A percentile compares a stretch with the other conserved stretches of the same genome.
phyloP scores from a whole-genome alignment of 208 protist species.

The Wallacemonas sp. region DNA sequence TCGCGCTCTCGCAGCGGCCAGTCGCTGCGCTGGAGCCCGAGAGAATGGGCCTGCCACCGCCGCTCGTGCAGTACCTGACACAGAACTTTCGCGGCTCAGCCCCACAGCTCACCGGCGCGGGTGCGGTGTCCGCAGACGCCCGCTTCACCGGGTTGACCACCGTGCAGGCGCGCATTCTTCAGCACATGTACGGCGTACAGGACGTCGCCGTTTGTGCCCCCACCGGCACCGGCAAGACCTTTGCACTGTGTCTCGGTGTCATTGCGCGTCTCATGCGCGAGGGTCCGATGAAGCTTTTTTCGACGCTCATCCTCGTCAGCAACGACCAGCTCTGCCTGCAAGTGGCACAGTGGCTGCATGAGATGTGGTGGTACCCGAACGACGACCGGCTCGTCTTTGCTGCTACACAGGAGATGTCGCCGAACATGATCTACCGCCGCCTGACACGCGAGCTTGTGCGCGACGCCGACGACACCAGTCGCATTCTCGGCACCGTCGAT shows the following conservation, averaged over 20 bases:
- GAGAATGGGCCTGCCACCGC: slow-evolving; percentile 82
- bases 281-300: slow-evolving; percentile 88
- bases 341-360: slow-evolving; percentile 78
- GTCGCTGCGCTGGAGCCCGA: slow-evolving; percentile 69
- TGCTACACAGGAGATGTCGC: slow-evolving; percentile 59
- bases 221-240: slow-evolving; percentile 91
- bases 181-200: slow-evolving; percentile 84
- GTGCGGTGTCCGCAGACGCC: slow-evolving; percentile 3
- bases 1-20: slow-evolving; percentile 42
- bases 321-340: slow-evolving; percentile 81
- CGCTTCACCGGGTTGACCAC: slow-evolving; percentile 63
- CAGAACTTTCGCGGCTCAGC: slow-evolving; percentile 35
- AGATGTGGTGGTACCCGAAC: slow-evolving; percentile 90
- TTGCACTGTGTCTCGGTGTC: slow-evolving; percentile 82
- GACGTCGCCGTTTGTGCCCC: slow-evolving; percentile 88
- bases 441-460: slow-evolving; percentile 66
- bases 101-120: slow-evolving; percentile 5
- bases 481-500: slow-evolving; percentile 55
- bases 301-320: slow-evolving; percentile 74
- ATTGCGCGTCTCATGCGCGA: slow-evolving; percentile 84
- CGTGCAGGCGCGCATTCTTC: slow-evolving; percentile 84
- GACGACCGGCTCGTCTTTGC: slow-evolving; percentile 85
- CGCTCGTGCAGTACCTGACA: slow-evolving; percentile 67
- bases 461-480: slow-evolving; percentile 29
- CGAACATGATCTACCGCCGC: slow-evolving; percentile 72